phyloP scores from a whole-genome alignment of 169 alveolate species.

The Plasmodium sp. region DNA sequence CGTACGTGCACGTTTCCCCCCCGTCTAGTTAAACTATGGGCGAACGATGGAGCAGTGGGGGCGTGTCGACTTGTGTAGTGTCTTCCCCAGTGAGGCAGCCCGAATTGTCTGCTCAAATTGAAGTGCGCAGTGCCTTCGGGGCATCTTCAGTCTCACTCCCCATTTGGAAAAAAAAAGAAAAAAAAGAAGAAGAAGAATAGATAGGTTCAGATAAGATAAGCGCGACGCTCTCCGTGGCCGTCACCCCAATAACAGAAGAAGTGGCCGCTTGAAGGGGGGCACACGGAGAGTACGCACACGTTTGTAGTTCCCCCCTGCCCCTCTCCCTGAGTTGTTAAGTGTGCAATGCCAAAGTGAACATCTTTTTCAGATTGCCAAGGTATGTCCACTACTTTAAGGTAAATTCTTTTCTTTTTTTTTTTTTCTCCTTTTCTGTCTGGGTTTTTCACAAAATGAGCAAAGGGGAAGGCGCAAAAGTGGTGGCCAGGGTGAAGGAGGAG shows the following conservation, averaged over 20 bases:
- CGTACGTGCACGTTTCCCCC: neutral
- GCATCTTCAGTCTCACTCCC: neutral
- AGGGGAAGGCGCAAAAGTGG: slow-evolving; percentile 16
- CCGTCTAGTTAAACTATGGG: neutral
- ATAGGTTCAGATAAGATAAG: neutral
- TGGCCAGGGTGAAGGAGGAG: slow-evolving; percentile 44
- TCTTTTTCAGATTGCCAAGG: neutral
- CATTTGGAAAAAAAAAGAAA: neutral
- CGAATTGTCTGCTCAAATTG: neutral
- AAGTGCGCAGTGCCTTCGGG: neutral
- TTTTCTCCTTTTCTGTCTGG: neutral
- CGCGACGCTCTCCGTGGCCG: neutral
- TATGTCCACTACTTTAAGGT: neutral
- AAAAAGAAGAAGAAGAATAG: neutral
- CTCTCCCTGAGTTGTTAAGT: neutral
- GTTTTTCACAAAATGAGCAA: slow-evolving; percentile 19
- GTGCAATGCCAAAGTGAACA: neutral
- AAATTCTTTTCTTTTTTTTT: neutral
- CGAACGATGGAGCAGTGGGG: neutral
- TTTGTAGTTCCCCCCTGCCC: neutral
- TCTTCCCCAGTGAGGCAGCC: neutral
- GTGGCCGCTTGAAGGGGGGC: neutral
- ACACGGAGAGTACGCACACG: neutral
- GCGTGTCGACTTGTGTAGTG: neutral
- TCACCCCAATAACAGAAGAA: neutral